Evolutionary conservation across 148 eudicot species (phyloP), one percentile per base, ranked within the genome.

Genomic region (Chenopodium formosanum): DNA sequence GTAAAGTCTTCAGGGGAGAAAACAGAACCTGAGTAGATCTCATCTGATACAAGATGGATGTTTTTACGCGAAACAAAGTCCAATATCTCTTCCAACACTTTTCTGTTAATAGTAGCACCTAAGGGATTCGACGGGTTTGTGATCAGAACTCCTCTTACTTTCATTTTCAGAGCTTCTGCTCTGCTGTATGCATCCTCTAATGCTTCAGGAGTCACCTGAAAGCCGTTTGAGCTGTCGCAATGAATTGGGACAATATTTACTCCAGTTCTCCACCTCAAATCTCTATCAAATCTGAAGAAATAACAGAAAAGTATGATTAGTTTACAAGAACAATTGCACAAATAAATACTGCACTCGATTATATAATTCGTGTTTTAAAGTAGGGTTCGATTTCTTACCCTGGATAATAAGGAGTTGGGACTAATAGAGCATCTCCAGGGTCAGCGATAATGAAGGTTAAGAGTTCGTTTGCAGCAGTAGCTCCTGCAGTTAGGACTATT

Each of bases 331-430:
- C 0, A 44, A 27, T 25, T 10, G 22, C 23, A 65, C 0, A 77
- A n/a, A 23, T 31, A 29, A 58, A 37, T 6, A 46, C 14, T 25
- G 62, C 31, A 17, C 23, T 22, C 20, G 20, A 58, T 29, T 20
- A 4, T 12, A 47, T 4, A 7, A 47, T 2, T 40, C 32, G 68
- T 73, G 40, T 22, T 40, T 40, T 40, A 73, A 34, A 66, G 62
- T 56, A 66, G 4, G 75, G 75, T 3, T 40, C 44, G 44, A 40
- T 40, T 25, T 34, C 87, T 80, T 87, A 93, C 98, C 98, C 99
- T 52, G 97, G 99, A 81, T 96, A 96, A 84, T 96, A 96, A 40
- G 99, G 99, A 77, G 98, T 96, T 16, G 98, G 99, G 60, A 96
- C 87, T 29, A 96, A 86, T 86, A 96, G 88, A 72, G 94, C 98